These are phyloP conservation scores for Ophiocordyceps australis DNA, from an alignment of 2,329 filamentous ascomycete species.

Conservation along the genomic window DNA sequence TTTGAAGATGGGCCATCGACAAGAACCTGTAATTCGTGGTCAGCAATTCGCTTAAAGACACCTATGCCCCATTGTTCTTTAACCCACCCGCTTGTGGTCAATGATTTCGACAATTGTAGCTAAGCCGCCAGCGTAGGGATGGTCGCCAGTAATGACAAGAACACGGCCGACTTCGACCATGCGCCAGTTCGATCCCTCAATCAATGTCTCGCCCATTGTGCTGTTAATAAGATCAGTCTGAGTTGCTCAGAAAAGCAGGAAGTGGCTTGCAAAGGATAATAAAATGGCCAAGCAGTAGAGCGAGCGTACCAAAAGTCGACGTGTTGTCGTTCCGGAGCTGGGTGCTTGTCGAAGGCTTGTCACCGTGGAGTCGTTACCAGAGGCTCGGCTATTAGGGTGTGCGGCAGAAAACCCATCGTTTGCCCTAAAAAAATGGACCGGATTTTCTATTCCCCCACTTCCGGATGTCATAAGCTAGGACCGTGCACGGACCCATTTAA, in stretches of 20 bases:
- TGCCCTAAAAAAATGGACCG: constrained; percentile 21
- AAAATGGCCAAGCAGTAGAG: constrained; percentile 8
- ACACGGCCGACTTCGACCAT: constrained; percentile 97
- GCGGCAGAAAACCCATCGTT: constrained; percentile 20
- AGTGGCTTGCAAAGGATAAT: too few species aligned
- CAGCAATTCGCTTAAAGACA: too few species aligned
- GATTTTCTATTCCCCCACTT: constrained; percentile 12
- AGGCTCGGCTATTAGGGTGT: constrained; percentile 18
- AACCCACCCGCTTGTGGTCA: constrained; percentile 99
- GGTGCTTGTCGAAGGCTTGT: constrained; percentile 16
- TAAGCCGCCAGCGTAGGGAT: constrained; percentile 69
- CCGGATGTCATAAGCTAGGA: too few species aligned
- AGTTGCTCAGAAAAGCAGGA: too few species aligned
- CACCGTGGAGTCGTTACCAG: constrained; percentile 19
- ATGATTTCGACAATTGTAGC: constrained; percentile 97
- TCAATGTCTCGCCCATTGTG: constrained; percentile 70
- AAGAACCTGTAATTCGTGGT: constrained; percentile 48
- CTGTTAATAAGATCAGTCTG: constrained; percentile 36
- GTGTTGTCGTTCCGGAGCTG: constrained; percentile 17
- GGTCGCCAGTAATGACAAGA: constrained; percentile 68
- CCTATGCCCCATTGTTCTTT: too few species aligned
- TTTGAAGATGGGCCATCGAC: constrained; percentile 85
- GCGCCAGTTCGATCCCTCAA: constrained; percentile 77
- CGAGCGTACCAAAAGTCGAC: constrained; percentile 20
- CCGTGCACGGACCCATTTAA: too few species aligned